A percentile compares a stretch with the other conserved stretches of the same genome.
phyloP scores from a whole-genome alignment of 805 yeast species.

The Sugiyamaella floridensis region DNA sequence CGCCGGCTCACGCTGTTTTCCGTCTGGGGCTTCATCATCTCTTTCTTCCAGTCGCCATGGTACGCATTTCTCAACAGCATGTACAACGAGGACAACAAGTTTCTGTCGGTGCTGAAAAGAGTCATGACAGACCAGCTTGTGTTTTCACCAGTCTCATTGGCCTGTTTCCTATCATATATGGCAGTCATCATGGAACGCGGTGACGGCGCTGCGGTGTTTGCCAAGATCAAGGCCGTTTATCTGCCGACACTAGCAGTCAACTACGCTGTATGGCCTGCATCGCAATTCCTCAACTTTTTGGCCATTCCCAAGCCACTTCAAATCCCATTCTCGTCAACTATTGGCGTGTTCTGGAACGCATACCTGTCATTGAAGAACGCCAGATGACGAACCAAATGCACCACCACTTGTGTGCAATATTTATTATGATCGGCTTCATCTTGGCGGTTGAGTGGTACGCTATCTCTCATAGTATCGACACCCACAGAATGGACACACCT shows the following conservation, averaged over 20 bases:
- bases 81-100: conserved; percentile 70
- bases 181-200: conserved; percentile 76
- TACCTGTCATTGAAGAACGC: conserved; percentile 44
- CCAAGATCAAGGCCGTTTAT: conserved; percentile 57
- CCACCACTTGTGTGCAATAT: not conserved
- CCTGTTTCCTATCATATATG: conserved; percentile 75
- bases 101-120: conserved; percentile 69
- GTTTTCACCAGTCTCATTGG: conserved; percentile 76
- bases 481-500: conserved; percentile 27
- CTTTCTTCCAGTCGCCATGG: conserved; percentile 86
- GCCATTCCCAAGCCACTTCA: conserved; percentile 73
- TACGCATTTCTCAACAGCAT: conserved; percentile 70
- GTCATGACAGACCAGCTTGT: conserved; percentile 85
- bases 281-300: conserved; percentile 72
- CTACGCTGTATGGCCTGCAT: conserved; percentile 87
- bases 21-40: conserved; percentile 79
- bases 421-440: not conserved
- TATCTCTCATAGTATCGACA: conserved; percentile 16
- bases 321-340: conserved; percentile 82
- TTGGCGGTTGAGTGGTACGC: not conserved
- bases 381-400: not conserved
- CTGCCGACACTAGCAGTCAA: conserved; percentile 58
- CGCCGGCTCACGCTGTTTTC: conserved; percentile 70
- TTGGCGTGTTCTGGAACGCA: conserved; percentile 93
- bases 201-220: conserved; percentile 52